Evolutionary conservation across 371 early-diverging fungal species (phyloP).

Genomic region (Sporodiniella umbellata): DNA sequence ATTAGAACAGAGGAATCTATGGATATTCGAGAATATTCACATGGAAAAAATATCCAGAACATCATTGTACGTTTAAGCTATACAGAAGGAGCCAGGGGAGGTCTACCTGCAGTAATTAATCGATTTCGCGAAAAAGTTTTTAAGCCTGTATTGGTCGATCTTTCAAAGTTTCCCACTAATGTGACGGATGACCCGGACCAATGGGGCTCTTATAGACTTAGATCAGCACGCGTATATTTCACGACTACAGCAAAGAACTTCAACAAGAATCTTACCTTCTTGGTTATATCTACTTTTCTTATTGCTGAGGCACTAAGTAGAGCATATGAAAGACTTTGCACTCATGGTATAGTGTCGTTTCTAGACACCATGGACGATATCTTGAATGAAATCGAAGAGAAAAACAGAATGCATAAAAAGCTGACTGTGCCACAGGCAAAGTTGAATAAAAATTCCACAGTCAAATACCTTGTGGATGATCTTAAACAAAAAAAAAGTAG

Average conservation of each 20-base stretch:
- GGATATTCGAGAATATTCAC: slow-evolving; percentile 76
- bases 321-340: slow-evolving; percentile 51
- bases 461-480: not conserved
- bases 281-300: slow-evolving; percentile 38
- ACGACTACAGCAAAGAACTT: slow-evolving; percentile 23
- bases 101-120: slow-evolving; percentile 23
- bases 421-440: not conserved
- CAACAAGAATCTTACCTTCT: slow-evolving; percentile 16
- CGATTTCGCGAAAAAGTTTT: slow-evolving; percentile 41
- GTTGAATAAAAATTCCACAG: not conserved
- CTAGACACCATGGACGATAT: slow-evolving; percentile 35
- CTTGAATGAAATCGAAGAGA: slow-evolving; percentile 17
- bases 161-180: slow-evolving; percentile 43
- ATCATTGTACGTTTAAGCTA: slow-evolving; percentile 63
- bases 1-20: slow-evolving; percentile 88
- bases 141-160: slow-evolving; percentile 40
- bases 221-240: slow-evolving; percentile 43
- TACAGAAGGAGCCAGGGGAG: slow-evolving; percentile 50
- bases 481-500: slow-evolving; percentile 6
- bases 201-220: slow-evolving; percentile 43
- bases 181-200: slow-evolving; percentile 37
- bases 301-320: slow-evolving; percentile 42
- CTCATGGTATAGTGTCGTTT: slow-evolving; percentile 66
- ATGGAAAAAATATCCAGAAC: slow-evolving; percentile 62
- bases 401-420: not conserved